Evolutionary conservation across 192 early-diverging fungal species (phyloP).

Genomic region (Jimgerdemannia lactiflua): DNA sequence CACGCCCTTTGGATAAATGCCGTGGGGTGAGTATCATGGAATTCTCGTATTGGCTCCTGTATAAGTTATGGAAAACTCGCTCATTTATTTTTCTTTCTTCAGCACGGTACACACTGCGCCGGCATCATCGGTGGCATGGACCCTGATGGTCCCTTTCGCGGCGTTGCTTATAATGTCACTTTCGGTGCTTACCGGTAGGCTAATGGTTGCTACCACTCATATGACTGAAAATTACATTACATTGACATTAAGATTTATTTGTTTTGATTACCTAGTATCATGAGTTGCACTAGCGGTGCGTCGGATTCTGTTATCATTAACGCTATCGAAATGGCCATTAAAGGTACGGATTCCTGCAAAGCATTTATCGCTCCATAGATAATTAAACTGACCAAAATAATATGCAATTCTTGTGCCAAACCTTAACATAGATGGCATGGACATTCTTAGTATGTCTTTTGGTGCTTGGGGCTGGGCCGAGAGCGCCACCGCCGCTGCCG

Average conservation of each 20-base stretch:
- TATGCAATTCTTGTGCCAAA: slow-evolving; percentile 5
- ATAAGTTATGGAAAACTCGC: too few species aligned
- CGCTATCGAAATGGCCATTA: slow-evolving; percentile 44
- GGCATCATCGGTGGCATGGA: slow-evolving; percentile 75
- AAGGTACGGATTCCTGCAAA: slow-evolving; percentile 16
- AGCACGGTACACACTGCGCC: slow-evolving; percentile 53
- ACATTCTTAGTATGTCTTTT: slow-evolving; percentile 66
- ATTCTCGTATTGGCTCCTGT: too few species aligned
- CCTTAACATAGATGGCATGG: slow-evolving; percentile 12
- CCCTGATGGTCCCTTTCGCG: slow-evolving; percentile 44
- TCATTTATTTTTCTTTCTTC: too few species aligned
- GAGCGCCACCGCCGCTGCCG: slow-evolving; percentile 43
- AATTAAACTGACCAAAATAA: too few species aligned
- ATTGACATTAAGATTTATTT: too few species aligned
- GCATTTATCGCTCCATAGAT: background rate
- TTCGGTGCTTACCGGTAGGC: slow-evolving; percentile 55
- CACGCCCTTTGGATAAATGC: background rate
- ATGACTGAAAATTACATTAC: too few species aligned
- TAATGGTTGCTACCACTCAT: too few species aligned
- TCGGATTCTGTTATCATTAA: slow-evolving; percentile 52
- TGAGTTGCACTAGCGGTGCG: slow-evolving; percentile 48
- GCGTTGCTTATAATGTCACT: slow-evolving; percentile 62
- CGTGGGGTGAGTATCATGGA: too few species aligned
- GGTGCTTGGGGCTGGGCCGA: slow-evolving; percentile 55
- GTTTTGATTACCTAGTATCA: slow-evolving; percentile 16